phyloP scores from a whole-genome alignment of 805 yeast genomes.

The Kuraishia piskuri region DNA sequence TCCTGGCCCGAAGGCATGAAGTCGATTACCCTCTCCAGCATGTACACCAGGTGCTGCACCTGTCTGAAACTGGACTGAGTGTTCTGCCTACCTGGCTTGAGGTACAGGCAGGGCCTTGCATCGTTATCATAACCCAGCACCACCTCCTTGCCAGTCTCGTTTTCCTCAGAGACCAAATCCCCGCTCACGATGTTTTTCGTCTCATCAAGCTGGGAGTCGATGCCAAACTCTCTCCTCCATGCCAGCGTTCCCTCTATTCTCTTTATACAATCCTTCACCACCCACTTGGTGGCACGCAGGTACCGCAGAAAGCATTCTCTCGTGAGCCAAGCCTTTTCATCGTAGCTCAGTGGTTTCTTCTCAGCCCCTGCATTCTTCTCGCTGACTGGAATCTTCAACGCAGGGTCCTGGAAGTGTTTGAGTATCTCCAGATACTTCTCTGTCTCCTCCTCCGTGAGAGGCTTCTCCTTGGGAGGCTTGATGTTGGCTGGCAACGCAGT shows the following conservation, averaged over 20 bases:
- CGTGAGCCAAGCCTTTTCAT: constrained; percentile 88
- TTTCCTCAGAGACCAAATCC: constrained; percentile 52
- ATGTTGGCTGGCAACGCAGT: constrained; percentile 40
- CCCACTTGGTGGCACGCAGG: constrained; percentile 92
- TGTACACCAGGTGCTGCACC: constrained; percentile 91
- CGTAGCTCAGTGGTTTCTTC: constrained; percentile 26
- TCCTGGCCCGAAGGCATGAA: constrained; percentile 97
- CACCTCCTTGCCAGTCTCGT: constrained; percentile 88
- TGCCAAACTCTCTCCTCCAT: constrained; percentile 94
- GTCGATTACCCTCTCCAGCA: constrained; percentile 87
- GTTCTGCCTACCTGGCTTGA: constrained; percentile 93
- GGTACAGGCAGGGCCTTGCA: constrained; percentile 83
- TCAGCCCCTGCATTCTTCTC: constrained; percentile 31
- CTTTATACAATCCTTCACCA: constrained; percentile 54
- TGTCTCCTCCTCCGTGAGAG: constrained; percentile 46
- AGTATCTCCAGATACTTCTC: constrained; percentile 56
- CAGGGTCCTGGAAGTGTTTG: constrained; percentile 49
- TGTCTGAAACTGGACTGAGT: constrained; percentile 85
- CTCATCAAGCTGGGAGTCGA: constrained; percentile 34
- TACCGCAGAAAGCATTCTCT: constrained; percentile 87
- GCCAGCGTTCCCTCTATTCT: constrained; percentile 72
- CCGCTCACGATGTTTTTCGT: constrained; percentile 44
- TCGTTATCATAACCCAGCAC: constrained; percentile 87
- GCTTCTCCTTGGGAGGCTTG: constrained; percentile 34
- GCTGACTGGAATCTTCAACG: constrained; percentile 36